phyloP scores from a whole-genome alignment of 306 rosid genomes.

The Corylus avellana region DNA sequence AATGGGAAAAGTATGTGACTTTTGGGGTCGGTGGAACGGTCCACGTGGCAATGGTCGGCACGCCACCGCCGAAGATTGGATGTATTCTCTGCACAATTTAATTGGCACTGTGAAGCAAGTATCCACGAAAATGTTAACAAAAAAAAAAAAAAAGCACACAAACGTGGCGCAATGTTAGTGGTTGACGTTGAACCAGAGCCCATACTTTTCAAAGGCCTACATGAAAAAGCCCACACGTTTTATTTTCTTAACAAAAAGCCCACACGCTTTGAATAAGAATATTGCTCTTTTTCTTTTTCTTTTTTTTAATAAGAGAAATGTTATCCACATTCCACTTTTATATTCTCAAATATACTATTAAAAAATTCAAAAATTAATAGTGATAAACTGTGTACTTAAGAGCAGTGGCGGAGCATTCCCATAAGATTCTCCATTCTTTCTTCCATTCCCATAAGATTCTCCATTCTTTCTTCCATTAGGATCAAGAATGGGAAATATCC shows the following conservation, averaged over 20 bases:
- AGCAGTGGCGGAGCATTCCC: too few species aligned
- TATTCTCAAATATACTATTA: too few species aligned
- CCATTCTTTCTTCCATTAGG: too few species aligned
- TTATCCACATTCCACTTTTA: too few species aligned
- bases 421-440: too few species aligned
- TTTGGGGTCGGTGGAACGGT: conserved; percentile 22
- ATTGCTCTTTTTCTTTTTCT: background rate
- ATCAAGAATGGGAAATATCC: too few species aligned
- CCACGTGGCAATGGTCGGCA: conserved; percentile 39
- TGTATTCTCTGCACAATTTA: background rate
- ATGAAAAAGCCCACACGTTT: conserved; percentile 4
- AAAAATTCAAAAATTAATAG: too few species aligned
- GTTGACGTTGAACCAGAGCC: background rate
- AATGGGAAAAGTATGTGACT: background rate
- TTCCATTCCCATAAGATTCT: too few species aligned
- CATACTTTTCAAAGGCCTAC: too few species aligned
- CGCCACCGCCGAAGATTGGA: background rate
- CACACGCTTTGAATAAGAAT: conserved; percentile 17
- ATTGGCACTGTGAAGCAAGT: background rate
- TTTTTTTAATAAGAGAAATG: too few species aligned
- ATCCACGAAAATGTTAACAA: background rate
- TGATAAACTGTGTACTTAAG: too few species aligned
- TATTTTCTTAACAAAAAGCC: background rate
- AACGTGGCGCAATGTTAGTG: background rate
- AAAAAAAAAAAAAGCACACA: too few species aligned